Evolutionary conservation across 169 alveolate species (phyloP), one percentile per base, ranked within the genome.

Genomic region (Miamiensis avidus): DNA sequence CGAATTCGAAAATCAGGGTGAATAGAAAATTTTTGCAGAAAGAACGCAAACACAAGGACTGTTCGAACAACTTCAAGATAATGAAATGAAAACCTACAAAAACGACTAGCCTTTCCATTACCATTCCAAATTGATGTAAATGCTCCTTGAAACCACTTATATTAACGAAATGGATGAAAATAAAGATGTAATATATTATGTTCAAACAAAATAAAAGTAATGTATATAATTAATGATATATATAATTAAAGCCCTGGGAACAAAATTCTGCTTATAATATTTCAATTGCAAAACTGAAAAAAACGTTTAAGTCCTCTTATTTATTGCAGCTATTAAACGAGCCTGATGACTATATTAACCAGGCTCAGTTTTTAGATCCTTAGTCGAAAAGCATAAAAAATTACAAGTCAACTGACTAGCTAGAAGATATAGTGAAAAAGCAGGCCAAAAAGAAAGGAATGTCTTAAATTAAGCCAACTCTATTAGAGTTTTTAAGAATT

Each of bases 101-200:
- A 49, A 49, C 25, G 88, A 83, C 29, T 30, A 74, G 25, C 88
- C 88, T 1, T 74, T 31, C 32, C 34, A 74, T 25, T 83, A 83
- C 34, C 88, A 83, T 15, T 31, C 65, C 11, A 34, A 34, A 16
- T 34, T 83, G 11, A 20, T 83, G 20, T 0, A 29, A 0, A 49
- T 83, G n/a, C 32, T 83, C 15, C 4, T 82, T 32, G 34, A 74
- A 49, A 49, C 69, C 4, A 49, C 69, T 49, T 49, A 49, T 49
- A 49, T 83, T 34, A 79, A 75, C 30, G 90, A 86, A 49, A 78
- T 78, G 31, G 75, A 86, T 81, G 73, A 72, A 31, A 83, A 86
- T 79, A 82, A 86, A 64, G 87, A 86, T 34, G 81, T 86, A 34
- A 78, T 29, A 75, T 86, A n/a, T 86, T 83, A 86, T 86, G 74